Evolutionary conservation across 2,329 filamentous ascomycete genomes (phyloP), one percentile per base, ranked within the genome.

Genomic region (Teratosphaeria pseudoeucalypti): DNA sequence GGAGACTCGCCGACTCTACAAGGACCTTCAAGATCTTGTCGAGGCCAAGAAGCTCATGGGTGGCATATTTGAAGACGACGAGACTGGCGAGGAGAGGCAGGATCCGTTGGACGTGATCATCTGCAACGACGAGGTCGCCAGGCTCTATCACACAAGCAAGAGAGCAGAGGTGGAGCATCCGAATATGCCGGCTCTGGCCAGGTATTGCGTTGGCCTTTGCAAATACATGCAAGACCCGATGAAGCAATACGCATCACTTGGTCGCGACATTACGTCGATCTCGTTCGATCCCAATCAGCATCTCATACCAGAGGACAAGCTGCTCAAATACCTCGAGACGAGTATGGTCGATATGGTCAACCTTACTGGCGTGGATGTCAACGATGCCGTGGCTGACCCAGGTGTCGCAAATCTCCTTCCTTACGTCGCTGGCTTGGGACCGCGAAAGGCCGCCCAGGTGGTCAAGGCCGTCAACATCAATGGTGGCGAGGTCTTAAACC

Each of bases 291-390:
- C 89, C 3, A 92, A 91, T 67, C 94, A 99, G 72, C 88, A 92
- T 62, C 82, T 96, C 34, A 81, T 99, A 14, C 88, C 92, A 0
- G 84, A 91, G 62, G 92, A 97, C 43, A 92, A 95, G 76, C 81
- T 99, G 47, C 78, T 87, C 63, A 91, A 89, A 72, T 85, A 90
- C 61, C 81, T 99, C 16, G 94, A 99, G 69, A 95, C 89, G n/a
- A 90, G 92, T 53, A 89, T 99, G 85, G 92, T 99, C 11, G 94
- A 99, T 72, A 96, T 96, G 82, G 94, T 99, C 66, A 99, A 99
- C 72, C 84, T 99, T 52, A 91, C 92, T 54, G 94, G 94, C 70
- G 90, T 99, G 43, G 90, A 97, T 68, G 88, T 99, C 70, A 96
- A 96, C 68, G 92, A 96, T 65, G 91, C 92, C 14, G 86, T 95